These are phyloP conservation scores for Capsicum rhomboideum DNA, from an alignment of 257 asterid genomes.

Conservation along the genomic window DNA sequence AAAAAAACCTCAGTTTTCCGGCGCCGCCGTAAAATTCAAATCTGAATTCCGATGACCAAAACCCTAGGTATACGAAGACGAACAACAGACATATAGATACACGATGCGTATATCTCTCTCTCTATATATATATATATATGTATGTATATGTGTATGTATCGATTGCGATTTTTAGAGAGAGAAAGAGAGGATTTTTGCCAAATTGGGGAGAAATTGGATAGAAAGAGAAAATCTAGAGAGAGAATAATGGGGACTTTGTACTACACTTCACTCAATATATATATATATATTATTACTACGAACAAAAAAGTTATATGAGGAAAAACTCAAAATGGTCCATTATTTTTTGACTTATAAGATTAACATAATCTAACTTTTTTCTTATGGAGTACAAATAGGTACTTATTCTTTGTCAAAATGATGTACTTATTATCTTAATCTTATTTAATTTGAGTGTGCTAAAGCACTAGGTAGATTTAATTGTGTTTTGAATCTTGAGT, in stretches of 20 bases:
- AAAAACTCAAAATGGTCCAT: not conserved
- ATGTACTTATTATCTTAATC: not conserved
- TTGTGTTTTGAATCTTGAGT: not conserved
- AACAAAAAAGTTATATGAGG: no score
- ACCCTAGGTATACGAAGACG: conserved; percentile 41
- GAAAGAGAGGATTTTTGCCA: conserved; percentile 10
- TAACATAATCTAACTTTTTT: not conserved
- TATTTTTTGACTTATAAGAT: not conserved
- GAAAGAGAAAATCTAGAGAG: conserved; percentile 34
- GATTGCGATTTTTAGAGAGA: conserved; percentile 20
- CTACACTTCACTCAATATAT: not conserved
- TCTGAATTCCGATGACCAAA: conserved; percentile 36
- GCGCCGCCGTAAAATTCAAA: conserved; percentile 16
- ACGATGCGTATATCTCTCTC: no score
- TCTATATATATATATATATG: no score
- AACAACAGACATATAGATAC: conserved; percentile 2
- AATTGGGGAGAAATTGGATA: conserved; percentile 24
- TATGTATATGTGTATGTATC: not conserved
- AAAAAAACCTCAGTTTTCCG: conserved; percentile 30
- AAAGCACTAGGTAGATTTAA: not conserved
- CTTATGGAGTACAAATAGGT: not conserved
- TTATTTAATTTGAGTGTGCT: not conserved
- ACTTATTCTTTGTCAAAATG: not conserved
- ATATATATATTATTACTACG: no score
- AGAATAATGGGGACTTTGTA: not conserved